phyloP scores from a whole-genome alignment of 306 rosid species.

The Prunus salicina region DNA sequence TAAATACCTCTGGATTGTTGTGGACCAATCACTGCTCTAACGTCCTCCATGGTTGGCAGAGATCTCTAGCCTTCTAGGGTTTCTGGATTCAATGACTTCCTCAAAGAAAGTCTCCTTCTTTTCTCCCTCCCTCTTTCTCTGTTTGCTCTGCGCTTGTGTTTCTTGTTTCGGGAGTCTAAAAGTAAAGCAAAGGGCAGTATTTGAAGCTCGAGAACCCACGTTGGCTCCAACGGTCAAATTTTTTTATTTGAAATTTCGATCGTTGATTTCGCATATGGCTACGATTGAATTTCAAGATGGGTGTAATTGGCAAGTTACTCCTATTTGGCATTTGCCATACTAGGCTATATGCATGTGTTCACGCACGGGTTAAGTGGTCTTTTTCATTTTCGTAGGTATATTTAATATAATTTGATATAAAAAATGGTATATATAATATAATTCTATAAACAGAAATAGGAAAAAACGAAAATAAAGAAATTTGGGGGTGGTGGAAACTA shows the following conservation, averaged over 20 bases:
- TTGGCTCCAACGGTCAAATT: neutral
- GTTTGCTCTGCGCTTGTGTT: neutral
- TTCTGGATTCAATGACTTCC: neutral
- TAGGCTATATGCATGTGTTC: too few species aligned
- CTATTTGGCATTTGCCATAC: neutral
- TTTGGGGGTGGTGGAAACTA: too few species aligned
- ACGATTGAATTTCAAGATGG: neutral
- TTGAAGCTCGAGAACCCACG: slow-evolving; percentile 9
- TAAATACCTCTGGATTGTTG: slow-evolving; percentile 10
- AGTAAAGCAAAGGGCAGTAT: neutral
- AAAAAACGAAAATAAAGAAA: too few species aligned
- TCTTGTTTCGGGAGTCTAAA: neutral
- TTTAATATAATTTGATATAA: too few species aligned
- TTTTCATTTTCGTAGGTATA: too few species aligned
- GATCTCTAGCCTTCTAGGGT: neutral
- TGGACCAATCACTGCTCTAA: neutral
- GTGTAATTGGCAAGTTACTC: neutral
- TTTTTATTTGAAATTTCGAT: neutral
- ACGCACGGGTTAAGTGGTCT: too few species aligned
- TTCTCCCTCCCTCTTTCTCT: neutral
- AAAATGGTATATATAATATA: too few species aligned
- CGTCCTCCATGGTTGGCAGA: neutral
- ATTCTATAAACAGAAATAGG: too few species aligned
- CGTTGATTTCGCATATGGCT: neutral
- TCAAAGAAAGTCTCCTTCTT: neutral